Percentiles rank a stretch among this genome's conserved stretches.
Evolutionary conservation across 2,329 filamentous ascomycete species (phyloP).

Genomic region (Xylariaceae sp.): DNA sequence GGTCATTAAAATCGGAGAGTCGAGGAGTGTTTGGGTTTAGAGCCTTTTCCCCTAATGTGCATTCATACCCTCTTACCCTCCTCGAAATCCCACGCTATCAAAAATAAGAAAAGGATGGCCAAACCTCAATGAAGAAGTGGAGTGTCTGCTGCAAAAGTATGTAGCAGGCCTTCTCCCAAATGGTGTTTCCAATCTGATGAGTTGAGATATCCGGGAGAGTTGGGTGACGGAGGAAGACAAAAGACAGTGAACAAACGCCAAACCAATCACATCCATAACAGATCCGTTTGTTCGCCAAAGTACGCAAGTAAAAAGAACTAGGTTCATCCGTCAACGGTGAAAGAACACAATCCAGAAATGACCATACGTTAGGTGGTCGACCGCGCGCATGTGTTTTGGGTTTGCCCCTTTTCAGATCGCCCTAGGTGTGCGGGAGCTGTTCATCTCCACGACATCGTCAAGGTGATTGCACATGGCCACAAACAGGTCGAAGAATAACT

Average conservation of each 20-base stretch:
- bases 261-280: slow-evolving; percentile 21
- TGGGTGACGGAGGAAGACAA: slow-evolving; percentile 36
- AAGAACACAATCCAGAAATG: slow-evolving; percentile 23
- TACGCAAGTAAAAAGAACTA: slow-evolving; percentile 7
- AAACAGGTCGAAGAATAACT: slow-evolving; percentile 97
- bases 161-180: slow-evolving; percentile 39
- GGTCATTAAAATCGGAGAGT: slow-evolving; percentile 31
- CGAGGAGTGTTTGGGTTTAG: slow-evolving; percentile 13
- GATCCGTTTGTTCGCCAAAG: slow-evolving; percentile 24
- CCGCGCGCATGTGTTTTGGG: neutral
- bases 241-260: slow-evolving; percentile 31
- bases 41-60: slow-evolving; percentile 18
- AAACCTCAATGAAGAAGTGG: slow-evolving; percentile 47
- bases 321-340: neutral
- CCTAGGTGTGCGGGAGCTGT: slow-evolving; percentile 58
- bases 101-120: slow-evolving; percentile 37
- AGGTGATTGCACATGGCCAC: slow-evolving; percentile 98
- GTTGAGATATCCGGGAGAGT: slow-evolving; percentile 29
- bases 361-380: slow-evolving; percentile 8
- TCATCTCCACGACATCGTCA: slow-evolving; percentile 87
- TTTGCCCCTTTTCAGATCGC: slow-evolving; percentile 43
- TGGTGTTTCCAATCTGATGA: slow-evolving; percentile 49
- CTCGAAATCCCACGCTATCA: slow-evolving; percentile 34
- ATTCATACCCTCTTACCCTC: slow-evolving; percentile 38
- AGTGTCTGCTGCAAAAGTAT: slow-evolving; percentile 34